Evolutionary conservation across 208 protist genomes (phyloP).

Genomic region (Leishmania braziliensis): DNA sequence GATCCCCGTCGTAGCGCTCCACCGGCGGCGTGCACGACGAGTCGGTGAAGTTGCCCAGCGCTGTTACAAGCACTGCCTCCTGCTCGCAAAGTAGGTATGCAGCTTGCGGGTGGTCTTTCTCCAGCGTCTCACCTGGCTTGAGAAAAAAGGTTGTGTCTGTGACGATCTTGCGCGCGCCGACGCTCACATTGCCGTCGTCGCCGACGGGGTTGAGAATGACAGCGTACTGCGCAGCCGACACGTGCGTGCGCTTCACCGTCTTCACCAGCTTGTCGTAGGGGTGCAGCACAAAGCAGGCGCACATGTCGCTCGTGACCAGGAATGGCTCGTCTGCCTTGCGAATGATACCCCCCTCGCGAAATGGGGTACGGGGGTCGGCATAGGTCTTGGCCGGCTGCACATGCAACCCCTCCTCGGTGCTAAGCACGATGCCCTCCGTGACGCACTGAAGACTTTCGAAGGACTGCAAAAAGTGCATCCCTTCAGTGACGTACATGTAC

Average conservation of each 20-base stretch:
- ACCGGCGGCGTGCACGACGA: slow-evolving; percentile 22
- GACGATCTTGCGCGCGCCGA: slow-evolving; percentile 45
- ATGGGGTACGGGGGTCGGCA: slow-evolving; percentile 75
- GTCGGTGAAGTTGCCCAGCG: slow-evolving; percentile 72
- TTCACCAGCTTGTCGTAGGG: slow-evolving; percentile 91
- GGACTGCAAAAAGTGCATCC: slow-evolving; percentile 78
- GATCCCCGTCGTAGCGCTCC: slow-evolving; percentile 73
- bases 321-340: slow-evolving; percentile 74
- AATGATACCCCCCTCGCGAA: slow-evolving; percentile 44
- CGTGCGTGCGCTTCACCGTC: slow-evolving; percentile 60
- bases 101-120: slow-evolving; percentile 47
- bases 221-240: slow-evolving; percentile 46
- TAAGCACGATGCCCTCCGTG: slow-evolving; percentile 62
- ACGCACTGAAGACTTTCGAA: slow-evolving; percentile 74
- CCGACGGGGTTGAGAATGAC: slow-evolving; percentile 39
- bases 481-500: slow-evolving; percentile 53
- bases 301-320: slow-evolving; percentile 84
- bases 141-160: slow-evolving; percentile 90
- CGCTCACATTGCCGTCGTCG: slow-evolving; percentile 6
- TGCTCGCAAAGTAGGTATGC: slow-evolving; percentile 79
- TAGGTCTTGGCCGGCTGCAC: slow-evolving; percentile 84
- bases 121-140: slow-evolving; percentile 72
- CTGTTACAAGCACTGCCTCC: slow-evolving; percentile 85
- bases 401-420: slow-evolving; percentile 83
- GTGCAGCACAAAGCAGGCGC: slow-evolving; percentile 88